Base-by-base conservation (phyloP, 1,139 yeast species). In the Saccharomyces hybrid region DNA sequence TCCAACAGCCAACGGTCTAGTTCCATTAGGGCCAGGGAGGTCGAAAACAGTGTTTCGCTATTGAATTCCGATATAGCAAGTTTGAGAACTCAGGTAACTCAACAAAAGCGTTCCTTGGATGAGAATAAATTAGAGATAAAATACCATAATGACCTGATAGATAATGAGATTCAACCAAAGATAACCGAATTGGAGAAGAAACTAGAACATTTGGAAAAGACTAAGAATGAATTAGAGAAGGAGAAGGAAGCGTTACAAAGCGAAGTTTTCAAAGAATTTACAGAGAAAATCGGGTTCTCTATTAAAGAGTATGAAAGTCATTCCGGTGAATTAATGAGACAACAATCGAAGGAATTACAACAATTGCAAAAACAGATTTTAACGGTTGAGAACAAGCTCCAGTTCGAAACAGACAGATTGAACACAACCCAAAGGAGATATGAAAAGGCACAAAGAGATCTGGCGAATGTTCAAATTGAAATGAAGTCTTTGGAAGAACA, bases 271-370 rank as follows among this genome's bases (percentile, higher is more conserved):
- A 61, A 71, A 1, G 76, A 69, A 0, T 86, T 89, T 63, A 84
- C 90, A 57, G 57, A 67, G 1, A 75, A 72, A 54, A 72, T 83
- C 56, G 81, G 81, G 0, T 81, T 87, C 62, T 73, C 76, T 59
- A 81, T 88, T 49, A 75, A 77, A 53, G 89, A 84, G 49, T 88
- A 85, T 65, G 96, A 88, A 67, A 74, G 73, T 49, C 73, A 80
- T 27, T 88, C 86, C 57, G 91, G 93, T 9, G 74, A 82, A 2
- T 72, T 81, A 11, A 66, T 81, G 56, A 78, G 89, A 64, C 76
- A 78, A 47, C 79, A 83, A 55, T 78, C 86, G 1, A 83, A 81
- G 60, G 90, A 86, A 66, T 75, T 85, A 54, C 75, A 86, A 2
- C 83, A 82, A 60, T 81, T 78, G 59, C 73, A 79, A 32, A 81